Evolutionary conservation across 2,329 filamentous ascomycete genomes (phyloP).

Genomic region (Ophiognomonia clavigignenti-juglandacearum): DNA sequence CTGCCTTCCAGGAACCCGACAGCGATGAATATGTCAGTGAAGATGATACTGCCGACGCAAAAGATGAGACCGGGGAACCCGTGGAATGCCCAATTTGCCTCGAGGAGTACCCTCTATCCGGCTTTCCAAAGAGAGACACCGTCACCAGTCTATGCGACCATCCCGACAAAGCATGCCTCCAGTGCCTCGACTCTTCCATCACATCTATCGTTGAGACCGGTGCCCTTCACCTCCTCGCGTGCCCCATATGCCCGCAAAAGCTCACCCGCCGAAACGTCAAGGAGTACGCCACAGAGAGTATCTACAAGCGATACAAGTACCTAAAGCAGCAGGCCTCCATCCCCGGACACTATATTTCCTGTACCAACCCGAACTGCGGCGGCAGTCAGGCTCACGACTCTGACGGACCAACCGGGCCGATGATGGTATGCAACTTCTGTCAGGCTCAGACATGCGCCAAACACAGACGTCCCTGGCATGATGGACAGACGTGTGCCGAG

Average conservation of each 20-base stretch:
- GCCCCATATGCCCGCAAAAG: constrained; percentile 14
- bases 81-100: constrained; percentile 14
- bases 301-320: constrained; percentile 10
- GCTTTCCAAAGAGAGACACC: constrained; percentile 2
- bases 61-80: neutral
- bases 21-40: too few species aligned
- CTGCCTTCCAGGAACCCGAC: neutral
- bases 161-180: constrained; percentile 13
- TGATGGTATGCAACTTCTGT: constrained; percentile 13
- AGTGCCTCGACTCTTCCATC: constrained; percentile 13
- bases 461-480: constrained; percentile 13
- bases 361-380: constrained; percentile 10
- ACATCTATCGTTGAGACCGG: constrained; percentile 7
- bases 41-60: neutral
- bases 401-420: constrained; percentile 1
- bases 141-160: constrained; percentile 11
- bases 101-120: constrained; percentile 8
- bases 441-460: constrained; percentile 10
- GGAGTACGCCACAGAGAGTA: neutral
- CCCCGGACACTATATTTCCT: constrained; percentile 14
- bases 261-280: constrained; percentile 4
- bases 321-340: constrained; percentile 13
- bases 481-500: constrained; percentile 10
- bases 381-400: constrained; percentile 10
- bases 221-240: constrained; percentile 10